A percentile compares a stretch with the other conserved stretches of the same genome.
phyloP scores from a whole-genome alignment of 352 stramenopile genomes.

The Elongisporangium senticosum region DNA sequence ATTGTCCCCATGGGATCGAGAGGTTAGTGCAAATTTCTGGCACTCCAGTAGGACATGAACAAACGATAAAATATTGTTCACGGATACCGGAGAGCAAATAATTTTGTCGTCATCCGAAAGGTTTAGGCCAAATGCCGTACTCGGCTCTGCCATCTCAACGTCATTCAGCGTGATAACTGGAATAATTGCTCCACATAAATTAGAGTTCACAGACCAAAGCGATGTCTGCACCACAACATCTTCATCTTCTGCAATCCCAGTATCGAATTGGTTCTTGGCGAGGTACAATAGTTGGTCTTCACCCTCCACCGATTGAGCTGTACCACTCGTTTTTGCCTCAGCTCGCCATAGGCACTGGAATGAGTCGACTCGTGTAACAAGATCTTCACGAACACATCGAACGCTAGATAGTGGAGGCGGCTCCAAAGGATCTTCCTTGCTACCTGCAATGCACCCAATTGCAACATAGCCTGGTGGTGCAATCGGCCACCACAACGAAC shows the following conservation, averaged over 20 bases:
- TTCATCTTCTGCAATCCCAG: slow-evolving; percentile 24
- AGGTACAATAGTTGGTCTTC: slow-evolving; percentile 11
- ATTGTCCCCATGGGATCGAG: slow-evolving; percentile 5
- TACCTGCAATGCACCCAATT: slow-evolving; percentile 72
- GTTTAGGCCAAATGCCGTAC: slow-evolving; percentile 42
- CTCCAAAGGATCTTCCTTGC: slow-evolving; percentile 74
- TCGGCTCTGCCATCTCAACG: slow-evolving; percentile 21
- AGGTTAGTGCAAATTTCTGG: slow-evolving; percentile 13
- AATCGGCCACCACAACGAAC: slow-evolving; percentile 81
- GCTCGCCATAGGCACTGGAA: slow-evolving; percentile 66
- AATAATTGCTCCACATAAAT: slow-evolving; percentile 52
- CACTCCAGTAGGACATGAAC: slow-evolving; percentile 53
- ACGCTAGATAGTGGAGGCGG: slow-evolving; percentile 40
- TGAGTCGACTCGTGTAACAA: slow-evolving; percentile 55
- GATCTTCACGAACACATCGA: slow-evolving; percentile 72
- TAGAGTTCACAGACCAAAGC: slow-evolving; percentile 56
- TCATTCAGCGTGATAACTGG: slow-evolving; percentile 66
- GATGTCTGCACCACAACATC: slow-evolving; percentile 61
- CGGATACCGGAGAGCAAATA: slow-evolving; percentile 54
- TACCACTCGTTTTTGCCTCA: slow-evolving; percentile 26
- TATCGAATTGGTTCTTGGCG: slow-evolving; percentile 34
- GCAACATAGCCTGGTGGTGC: slow-evolving; percentile 71
- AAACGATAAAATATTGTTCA: slow-evolving; percentile 59
- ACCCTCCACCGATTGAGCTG: slow-evolving; percentile 6
- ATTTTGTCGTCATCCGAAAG: slow-evolving; percentile 75